These are phyloP conservation scores for Diaporthe sp. DNA, from an alignment of 2,329 filamentous ascomycete species.

Conservation along the genomic window DNA sequence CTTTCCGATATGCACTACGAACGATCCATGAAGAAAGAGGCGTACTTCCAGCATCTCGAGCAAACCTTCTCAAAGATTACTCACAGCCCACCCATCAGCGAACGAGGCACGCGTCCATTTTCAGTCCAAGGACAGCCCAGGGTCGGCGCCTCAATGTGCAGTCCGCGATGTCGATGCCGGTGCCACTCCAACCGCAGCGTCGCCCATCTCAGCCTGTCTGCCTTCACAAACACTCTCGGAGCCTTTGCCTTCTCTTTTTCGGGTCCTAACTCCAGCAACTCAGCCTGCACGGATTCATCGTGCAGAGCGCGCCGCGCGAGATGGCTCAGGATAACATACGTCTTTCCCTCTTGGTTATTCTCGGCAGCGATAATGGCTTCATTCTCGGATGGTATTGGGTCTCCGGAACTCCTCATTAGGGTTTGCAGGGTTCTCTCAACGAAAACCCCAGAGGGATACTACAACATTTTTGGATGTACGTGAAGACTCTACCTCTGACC, in stretches of 20 bases:
- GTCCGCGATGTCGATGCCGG: background rate
- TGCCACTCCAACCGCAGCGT: conserved; percentile 8
- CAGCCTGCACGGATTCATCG: background rate
- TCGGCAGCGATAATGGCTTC: conserved; percentile 16
- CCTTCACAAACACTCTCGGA: background rate
- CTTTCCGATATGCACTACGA: background rate
- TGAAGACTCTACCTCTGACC: background rate
- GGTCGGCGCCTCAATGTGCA: background rate
- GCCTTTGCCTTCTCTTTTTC: background rate
- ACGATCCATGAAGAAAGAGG: background rate
- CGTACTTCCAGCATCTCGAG: background rate
- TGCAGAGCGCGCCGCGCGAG: conserved; percentile 11
- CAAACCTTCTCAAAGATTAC: conserved; percentile 15
- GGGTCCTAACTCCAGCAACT: background rate
- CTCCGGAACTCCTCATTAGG: conserved; percentile 1
- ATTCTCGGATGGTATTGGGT: background rate
- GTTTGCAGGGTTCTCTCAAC: background rate
- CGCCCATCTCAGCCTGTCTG: conserved; percentile 2
- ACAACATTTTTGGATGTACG: conserved; percentile 19
- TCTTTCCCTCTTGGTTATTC: conserved; percentile 12
- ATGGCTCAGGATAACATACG: conserved; percentile 11
- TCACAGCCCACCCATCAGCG: background rate
- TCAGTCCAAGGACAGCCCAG: background rate
- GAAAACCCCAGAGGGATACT: background rate
- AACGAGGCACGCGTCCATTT: background rate